These are phyloP conservation scores for Scolecobasidium constrictum DNA, from an alignment of 2,329 filamentous ascomycete genomes.

Conservation along the genomic window DNA sequence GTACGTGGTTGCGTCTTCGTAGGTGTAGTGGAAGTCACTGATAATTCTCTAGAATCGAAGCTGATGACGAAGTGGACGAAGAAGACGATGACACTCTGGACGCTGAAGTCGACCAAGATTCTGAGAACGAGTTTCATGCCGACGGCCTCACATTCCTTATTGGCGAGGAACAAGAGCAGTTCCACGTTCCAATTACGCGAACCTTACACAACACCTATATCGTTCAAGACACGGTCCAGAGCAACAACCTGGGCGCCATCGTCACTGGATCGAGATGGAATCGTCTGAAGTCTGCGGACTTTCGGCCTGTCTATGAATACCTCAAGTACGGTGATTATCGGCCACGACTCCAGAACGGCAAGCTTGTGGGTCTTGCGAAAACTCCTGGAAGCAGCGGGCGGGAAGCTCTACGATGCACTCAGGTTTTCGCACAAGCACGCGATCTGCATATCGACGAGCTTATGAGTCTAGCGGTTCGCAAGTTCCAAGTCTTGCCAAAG, in stretches of 20 bases:
- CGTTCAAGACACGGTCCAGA: slow-evolving; percentile 3
- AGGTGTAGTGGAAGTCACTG: no score
- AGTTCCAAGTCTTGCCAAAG: neutral
- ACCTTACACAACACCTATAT: slow-evolving; percentile 1
- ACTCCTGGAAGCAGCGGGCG: neutral
- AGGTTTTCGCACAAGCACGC: slow-evolving; percentile 3
- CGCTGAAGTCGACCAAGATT: no score
- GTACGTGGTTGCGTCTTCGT: no score
- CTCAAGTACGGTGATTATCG: slow-evolving; percentile 1
- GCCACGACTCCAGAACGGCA: neutral
- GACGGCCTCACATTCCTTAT: slow-evolving; percentile 2
- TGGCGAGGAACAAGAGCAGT: neutral
- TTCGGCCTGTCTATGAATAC: slow-evolving; percentile 6
- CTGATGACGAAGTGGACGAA: no score
- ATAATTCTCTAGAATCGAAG: no score
- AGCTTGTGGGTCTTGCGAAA: neutral
- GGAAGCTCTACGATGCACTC: neutral
- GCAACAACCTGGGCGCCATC: neutral
- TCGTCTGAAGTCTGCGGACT: neutral
- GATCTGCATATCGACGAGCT: slow-evolving; percentile 2
- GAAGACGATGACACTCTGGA: no score
- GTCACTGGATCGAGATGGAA: slow-evolving; percentile 4
- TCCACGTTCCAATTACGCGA: slow-evolving; percentile 4
- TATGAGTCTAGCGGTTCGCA: neutral
- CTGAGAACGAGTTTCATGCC: neutral